phyloP scores from a whole-genome alignment of 1,284 basidiomycete genomes.

The Filobasidium uniguttulatum region DNA sequence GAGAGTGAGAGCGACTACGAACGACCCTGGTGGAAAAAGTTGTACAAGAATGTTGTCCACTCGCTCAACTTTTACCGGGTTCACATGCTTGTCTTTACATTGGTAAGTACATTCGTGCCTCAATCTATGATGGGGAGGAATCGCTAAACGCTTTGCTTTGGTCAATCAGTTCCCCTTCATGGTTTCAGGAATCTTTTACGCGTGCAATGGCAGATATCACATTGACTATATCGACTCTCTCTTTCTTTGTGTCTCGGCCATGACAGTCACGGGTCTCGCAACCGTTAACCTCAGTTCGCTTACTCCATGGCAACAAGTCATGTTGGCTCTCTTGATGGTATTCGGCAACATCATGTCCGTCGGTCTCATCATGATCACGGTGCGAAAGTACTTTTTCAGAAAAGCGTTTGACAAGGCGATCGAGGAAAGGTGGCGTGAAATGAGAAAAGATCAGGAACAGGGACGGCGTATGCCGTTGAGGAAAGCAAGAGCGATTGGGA shows the following conservation, averaged over 20 bases:
- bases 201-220: constrained; percentile 26
- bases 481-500: too few species aligned
- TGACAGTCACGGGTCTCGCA: constrained; percentile 43
- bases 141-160: neutral
- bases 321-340: constrained; percentile 37
- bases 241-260: constrained; percentile 40
- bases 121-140: too few species aligned
- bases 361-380: constrained; percentile 36
- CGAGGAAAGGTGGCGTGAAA: constrained; percentile 35
- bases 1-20: too few species aligned
- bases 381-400: constrained; percentile 50
- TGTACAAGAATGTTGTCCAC: neutral
- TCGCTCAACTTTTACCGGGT: constrained; percentile 35
- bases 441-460: too few species aligned
- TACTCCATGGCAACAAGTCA: constrained; percentile 40
- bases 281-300: constrained; percentile 39
- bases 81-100: constrained; percentile 38
- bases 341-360: constrained; percentile 33
- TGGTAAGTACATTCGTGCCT: constrained; percentile 28
- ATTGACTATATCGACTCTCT: constrained; percentile 41
- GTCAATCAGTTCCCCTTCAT: constrained; percentile 35
- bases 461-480: too few species aligned
- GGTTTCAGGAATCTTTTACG: constrained; percentile 39
- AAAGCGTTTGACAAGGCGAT: constrained; percentile 57
- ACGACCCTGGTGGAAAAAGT: too few species aligned